These are phyloP conservation scores for Podospora appendiculata DNA, from an alignment of 495 filamentous ascomycete genomes.

Conservation along the genomic window DNA sequence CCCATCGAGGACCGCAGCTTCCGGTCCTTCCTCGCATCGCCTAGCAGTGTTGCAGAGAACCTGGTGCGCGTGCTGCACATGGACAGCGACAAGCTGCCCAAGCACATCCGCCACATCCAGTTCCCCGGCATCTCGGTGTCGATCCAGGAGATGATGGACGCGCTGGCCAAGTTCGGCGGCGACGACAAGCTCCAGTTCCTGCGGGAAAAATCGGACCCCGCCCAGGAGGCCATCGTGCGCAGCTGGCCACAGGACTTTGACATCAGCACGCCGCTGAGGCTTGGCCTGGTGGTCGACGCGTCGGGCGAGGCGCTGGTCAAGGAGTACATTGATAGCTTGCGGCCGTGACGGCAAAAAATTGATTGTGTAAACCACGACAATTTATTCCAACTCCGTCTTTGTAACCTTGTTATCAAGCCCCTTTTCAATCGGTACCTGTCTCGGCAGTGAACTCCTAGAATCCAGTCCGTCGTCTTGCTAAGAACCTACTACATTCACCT, in stretches of 20 bases:
- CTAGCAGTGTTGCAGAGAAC: slow-evolving; percentile 62
- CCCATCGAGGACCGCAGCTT: slow-evolving; percentile 52
- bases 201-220: slow-evolving; percentile 57
- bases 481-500: too few species aligned
- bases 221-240: slow-evolving; percentile 61
- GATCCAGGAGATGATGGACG: slow-evolving; percentile 68
- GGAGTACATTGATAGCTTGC: slow-evolving; percentile 34
- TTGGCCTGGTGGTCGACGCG: slow-evolving; percentile 55
- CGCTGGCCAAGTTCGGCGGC: slow-evolving; percentile 61
- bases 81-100: slow-evolving; percentile 45
- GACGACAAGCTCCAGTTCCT: slow-evolving; percentile 57
- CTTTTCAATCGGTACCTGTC: too few species aligned
- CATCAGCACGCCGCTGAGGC: slow-evolving; percentile 42
- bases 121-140: slow-evolving; percentile 66
- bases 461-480: too few species aligned
- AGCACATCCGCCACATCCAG: slow-evolving; percentile 56
- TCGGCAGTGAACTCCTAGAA: too few species aligned
- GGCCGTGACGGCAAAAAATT: not conserved
- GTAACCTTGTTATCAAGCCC: too few species aligned
- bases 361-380: too few species aligned
- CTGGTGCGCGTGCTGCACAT: slow-evolving; percentile 55
- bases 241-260: slow-evolving; percentile 68
- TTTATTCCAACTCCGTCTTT: too few species aligned
- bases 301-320: slow-evolving; percentile 22
- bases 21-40: slow-evolving; percentile 61